Evolutionary conservation across 768 basidiomycete species (phyloP), one percentile per base, ranked within the genome.

Genomic region (Lactarius tabidus): DNA sequence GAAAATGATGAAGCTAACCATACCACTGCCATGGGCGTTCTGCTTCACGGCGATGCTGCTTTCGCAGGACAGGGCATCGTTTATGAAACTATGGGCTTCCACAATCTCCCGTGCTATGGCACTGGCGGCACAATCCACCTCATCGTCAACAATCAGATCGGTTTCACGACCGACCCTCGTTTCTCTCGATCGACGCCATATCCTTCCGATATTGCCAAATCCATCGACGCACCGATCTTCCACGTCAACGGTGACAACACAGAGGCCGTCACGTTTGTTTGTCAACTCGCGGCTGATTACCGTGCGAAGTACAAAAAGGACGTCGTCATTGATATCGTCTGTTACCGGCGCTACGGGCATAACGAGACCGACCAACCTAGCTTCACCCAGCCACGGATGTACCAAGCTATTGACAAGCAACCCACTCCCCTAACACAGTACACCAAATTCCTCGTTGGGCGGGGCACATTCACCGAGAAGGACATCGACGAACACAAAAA

Each of bases 341-440:
- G 97, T 79, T 99, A 98, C 80, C 91, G 97, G 69, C 93, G 95
- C 61, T 87, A 98, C 74, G 97, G 97, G n/a, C 97, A 99, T 79
- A 99, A 99, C 76, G 97, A 99, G 78, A 98, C 95, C 12, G 97
- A 99, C 74, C 97, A 99, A 76, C 97, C 97, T 29, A 90, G 86
- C 76, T 99, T 99, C 81, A 98, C 97, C 12, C 97, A 99, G 76
- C 97, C 97, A 8, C 84, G 92, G 69, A 99, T 98, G 97, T 99
- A 99, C 82, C 84, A 93, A 76, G 93, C 95, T 35, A 97, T 99
- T 74, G 87, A 88, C 78, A 90, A 92, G 72, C 94, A 98, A 77
- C 91, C 91, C 2, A 95, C 95, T 1, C 86, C 95, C 6, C 82
- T 98, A 60, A 90, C 92, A 8, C 85, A 93, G 74, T 99, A 99